Evolutionary conservation across 179 eudicot genomes (phyloP), one percentile per base, ranked within the genome.

Genomic region (Patellifolia procumbens): DNA sequence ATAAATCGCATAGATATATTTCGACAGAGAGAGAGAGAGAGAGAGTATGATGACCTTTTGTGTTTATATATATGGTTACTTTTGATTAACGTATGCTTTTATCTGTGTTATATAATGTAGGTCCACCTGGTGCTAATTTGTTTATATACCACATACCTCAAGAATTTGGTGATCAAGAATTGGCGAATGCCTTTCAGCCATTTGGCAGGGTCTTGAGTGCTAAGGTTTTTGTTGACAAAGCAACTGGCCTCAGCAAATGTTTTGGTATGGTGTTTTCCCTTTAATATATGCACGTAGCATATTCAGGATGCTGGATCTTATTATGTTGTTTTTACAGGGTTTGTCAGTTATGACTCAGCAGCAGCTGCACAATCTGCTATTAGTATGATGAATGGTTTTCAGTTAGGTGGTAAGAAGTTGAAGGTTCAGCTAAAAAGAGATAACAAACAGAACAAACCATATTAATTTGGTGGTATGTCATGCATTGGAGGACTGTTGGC

Each of bases 141-240:
- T 96, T 96, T 76, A 96, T 96, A 73, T 96, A 93, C 88, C 99
- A 96, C 76, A 91, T 96, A 76, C 99, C 99, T 61, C 97, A 90
- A 93, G 99, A 96, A 77, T 96, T 83, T 76, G 91, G 92, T 62
- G 99, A 96, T 80, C 89, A 90, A 58, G 98, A 96, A 52, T 89
- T 96, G 42, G 93, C 96, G 55, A 82, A 80, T 84, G 90, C 94
- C 26, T 95, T 95, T 79, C 92, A 88, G 73, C 87, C 79, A 70
- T 96, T 88, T 71, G 99, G 99, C 53, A 90, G 85, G 87, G 88
- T 93, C 76, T 76, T 96, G 83, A 96, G 99, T 84, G 96, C 99
- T 62, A 96, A 93, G 84, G 99, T 96, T 76, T 95, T 86, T 76
- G 87, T 96, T 1, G 98, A 96, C 84, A 96, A 93, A 87, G 89